Conservation (phyloP, 768 basidiomycete species). For the Ramaria sp. region DNA sequence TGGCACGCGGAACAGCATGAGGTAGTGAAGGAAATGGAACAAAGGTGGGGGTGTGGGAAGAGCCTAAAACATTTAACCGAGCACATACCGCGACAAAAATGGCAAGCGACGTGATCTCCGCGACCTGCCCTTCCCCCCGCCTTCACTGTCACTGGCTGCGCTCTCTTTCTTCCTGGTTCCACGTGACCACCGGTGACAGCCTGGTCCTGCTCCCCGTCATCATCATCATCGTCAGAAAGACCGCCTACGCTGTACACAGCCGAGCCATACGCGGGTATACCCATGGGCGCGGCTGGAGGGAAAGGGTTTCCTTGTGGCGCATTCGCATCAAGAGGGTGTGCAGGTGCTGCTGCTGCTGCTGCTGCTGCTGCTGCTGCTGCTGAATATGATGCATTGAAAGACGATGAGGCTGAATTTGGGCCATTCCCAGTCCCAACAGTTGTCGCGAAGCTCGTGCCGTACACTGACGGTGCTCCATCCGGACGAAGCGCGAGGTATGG, state of each 20-base stretch:
- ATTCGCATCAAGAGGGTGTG: background rate
- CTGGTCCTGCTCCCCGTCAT: background rate
- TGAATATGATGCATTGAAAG: background rate
- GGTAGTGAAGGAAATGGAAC: background rate
- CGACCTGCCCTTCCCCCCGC: background rate
- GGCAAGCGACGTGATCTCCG: conserved; percentile 44
- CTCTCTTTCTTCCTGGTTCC: background rate
- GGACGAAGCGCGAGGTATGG: background rate
- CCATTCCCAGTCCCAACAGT: background rate
- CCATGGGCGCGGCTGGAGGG: background rate
- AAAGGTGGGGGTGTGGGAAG: background rate
- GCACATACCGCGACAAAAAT: conserved; percentile 64
- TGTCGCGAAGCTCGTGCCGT: background rate
- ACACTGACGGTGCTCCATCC: background rate
- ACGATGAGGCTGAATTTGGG: background rate
- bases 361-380: background rate
- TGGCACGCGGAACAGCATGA: background rate
- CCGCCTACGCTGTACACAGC: background rate
- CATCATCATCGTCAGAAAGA: background rate
- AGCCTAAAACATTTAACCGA: background rate
- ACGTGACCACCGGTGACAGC: background rate
- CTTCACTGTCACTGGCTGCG: background rate
- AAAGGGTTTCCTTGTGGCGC: conserved; percentile 9
- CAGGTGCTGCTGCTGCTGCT: background rate
- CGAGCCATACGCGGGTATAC: background rate